phyloP scores from a whole-genome alignment of 2,329 filamentous ascomycete genomes.

The Cytospora paraplurivora region DNA sequence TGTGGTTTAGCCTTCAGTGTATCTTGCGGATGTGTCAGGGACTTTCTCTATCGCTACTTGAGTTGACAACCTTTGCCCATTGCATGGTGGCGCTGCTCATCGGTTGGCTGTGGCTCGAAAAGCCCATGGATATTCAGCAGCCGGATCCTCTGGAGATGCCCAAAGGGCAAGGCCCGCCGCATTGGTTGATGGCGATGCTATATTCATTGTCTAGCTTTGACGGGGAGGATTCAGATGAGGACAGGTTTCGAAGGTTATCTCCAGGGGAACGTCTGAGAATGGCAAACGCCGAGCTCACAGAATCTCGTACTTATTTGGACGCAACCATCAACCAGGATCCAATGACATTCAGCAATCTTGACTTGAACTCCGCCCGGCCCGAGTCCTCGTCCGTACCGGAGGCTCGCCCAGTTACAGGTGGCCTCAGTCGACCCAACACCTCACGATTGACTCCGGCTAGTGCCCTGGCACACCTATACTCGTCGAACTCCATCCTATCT shows the following conservation, averaged over 20 bases:
- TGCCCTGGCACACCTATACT: neutral
- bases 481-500: neutral
- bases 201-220: slow-evolving; percentile 21
- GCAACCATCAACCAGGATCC: slow-evolving; percentile 17
- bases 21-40: slow-evolving; percentile 35
- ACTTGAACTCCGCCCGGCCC: slow-evolving; percentile 4
- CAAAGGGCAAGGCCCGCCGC: slow-evolving; percentile 8
- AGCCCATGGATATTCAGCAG: slow-evolving; percentile 32
- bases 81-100: slow-evolving; percentile 37
- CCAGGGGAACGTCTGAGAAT: slow-evolving; percentile 4
- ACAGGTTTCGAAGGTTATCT: slow-evolving; percentile 9
- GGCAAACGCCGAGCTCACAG: neutral
- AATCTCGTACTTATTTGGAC: slow-evolving; percentile 9
- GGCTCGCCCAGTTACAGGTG: slow-evolving; percentile 2
- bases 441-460: slow-evolving; percentile 3
- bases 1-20: slow-evolving; percentile 40
- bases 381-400: slow-evolving; percentile 3
- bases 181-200: slow-evolving; percentile 17
- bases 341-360: slow-evolving; percentile 20
- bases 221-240: slow-evolving; percentile 19
- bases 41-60: slow-evolving; percentile 39
- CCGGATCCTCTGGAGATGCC: slow-evolving; percentile 17
- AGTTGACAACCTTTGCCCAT: slow-evolving; percentile 38
- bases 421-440: slow-evolving; percentile 11
- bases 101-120: slow-evolving; percentile 37